These are phyloP conservation scores for Trifolium repens DNA, from an alignment of 306 rosid species.

Conservation along the genomic window DNA sequence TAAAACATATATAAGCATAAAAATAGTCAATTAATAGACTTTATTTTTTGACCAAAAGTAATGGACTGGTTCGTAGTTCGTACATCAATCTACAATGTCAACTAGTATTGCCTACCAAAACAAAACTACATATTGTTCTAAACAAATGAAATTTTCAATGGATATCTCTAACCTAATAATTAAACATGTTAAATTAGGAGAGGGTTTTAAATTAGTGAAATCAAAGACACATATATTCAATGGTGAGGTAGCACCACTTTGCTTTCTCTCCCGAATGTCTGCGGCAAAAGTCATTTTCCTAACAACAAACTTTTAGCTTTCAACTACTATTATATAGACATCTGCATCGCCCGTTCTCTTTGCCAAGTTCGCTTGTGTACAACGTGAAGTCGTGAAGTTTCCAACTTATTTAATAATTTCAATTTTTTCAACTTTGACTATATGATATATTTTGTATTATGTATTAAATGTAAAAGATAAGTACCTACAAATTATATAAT, in stretches of 20 bases:
- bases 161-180: background rate
- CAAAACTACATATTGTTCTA: background rate
- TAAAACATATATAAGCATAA: background rate
- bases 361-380: background rate
- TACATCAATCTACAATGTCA: background rate
- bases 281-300: constrained; percentile 10
- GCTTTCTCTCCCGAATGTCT: background rate
- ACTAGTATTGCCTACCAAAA: background rate
- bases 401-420: constrained; percentile 4
- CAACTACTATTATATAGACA: background rate
- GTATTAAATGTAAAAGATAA: too few relatives aligned
- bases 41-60: too few relatives aligned
- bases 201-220: background rate
- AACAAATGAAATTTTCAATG: background rate
- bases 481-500: too few relatives aligned
- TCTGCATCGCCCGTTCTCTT: background rate
- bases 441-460: too few relatives aligned
- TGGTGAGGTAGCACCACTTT: constrained; percentile 18
- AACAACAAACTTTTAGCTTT: background rate
- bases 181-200: background rate
- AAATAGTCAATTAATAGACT: background rate
- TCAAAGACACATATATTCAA: background rate
- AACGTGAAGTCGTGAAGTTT: constrained; percentile 19
- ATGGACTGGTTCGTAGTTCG: background rate
- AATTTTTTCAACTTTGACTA: background rate